phyloP scores from a whole-genome alignment of 2,329 filamentous ascomycete species.

The Exophiala spinifera region DNA sequence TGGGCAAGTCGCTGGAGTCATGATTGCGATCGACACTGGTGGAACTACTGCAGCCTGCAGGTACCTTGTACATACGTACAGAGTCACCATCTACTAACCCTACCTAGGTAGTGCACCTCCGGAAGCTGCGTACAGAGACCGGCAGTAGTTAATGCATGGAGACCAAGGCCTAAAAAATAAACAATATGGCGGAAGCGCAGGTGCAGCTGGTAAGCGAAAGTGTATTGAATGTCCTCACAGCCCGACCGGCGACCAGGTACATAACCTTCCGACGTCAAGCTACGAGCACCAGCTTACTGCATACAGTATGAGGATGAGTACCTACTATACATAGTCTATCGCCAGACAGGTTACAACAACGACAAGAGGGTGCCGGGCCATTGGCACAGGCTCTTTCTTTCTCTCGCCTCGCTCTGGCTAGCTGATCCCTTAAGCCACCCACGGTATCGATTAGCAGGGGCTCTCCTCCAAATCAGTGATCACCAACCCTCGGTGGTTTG shows the following conservation, averaged over 20 bases:
- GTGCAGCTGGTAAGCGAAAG: not conserved
- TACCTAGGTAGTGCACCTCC: too few species aligned
- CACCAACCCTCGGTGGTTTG: not conserved
- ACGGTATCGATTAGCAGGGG: slow-evolving; percentile 5
- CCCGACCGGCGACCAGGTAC: too few species aligned
- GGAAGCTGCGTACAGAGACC: too few species aligned
- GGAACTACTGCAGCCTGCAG: slow-evolving; percentile 15
- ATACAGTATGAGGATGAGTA: too few species aligned
- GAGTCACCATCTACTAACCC: too few species aligned
- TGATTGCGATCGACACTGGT: slow-evolving; percentile 7
- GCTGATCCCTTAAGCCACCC: slow-evolving; percentile 1
- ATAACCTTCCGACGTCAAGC: too few species aligned
- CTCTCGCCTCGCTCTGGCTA: not conserved
- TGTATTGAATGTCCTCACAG: too few species aligned
- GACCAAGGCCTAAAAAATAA: not conserved
- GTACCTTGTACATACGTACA: too few species aligned
- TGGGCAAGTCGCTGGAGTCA: not conserved
- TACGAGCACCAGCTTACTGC: too few species aligned
- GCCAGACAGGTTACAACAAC: too few species aligned
- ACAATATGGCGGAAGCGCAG: slow-evolving; percentile 7
- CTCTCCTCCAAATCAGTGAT: too few species aligned
- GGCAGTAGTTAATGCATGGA: slow-evolving; percentile 2
- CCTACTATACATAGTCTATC: too few species aligned
- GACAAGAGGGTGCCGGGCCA: not conserved
- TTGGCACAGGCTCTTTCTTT: not conserved